Conservation (phyloP, 2,329 filamentous ascomycete species). For the Aspergillus niger region DNA sequence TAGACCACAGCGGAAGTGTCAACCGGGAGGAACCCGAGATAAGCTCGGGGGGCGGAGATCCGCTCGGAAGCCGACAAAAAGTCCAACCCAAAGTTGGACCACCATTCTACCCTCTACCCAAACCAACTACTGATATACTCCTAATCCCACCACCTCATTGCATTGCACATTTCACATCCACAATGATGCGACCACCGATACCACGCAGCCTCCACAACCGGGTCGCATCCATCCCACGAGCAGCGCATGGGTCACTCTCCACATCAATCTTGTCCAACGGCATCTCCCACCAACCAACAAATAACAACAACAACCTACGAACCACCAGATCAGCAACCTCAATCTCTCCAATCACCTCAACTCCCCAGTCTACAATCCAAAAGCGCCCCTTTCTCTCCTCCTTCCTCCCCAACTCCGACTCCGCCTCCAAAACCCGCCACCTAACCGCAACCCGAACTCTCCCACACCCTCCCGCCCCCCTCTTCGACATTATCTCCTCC, state of each 20-base stretch:
- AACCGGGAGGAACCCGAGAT: neutral
- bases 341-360: neutral
- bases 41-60: neutral
- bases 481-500: conserved; percentile 87
- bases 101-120: neutral
- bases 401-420: conserved; percentile 9
- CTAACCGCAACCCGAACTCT: conserved; percentile 75
- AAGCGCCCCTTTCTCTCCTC: neutral
- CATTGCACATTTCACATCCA: neutral
- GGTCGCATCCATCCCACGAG: neutral
- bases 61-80: conserved; percentile 6
- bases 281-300: neutral
- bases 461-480: conserved; percentile 67
- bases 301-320: neutral
- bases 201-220: conserved; percentile 6
- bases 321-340: neutral
- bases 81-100: neutral
- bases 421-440: conserved; percentile 57
- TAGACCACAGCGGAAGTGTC: neutral
- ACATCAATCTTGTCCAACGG: neutral
- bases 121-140: neutral
- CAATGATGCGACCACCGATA: conserved; percentile 9
- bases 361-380: neutral
- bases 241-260: conserved; percentile 1
- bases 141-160: neutral